Base-by-base conservation (phyloP, 139 green algal species). In the Yamagishiella unicocca region DNA sequence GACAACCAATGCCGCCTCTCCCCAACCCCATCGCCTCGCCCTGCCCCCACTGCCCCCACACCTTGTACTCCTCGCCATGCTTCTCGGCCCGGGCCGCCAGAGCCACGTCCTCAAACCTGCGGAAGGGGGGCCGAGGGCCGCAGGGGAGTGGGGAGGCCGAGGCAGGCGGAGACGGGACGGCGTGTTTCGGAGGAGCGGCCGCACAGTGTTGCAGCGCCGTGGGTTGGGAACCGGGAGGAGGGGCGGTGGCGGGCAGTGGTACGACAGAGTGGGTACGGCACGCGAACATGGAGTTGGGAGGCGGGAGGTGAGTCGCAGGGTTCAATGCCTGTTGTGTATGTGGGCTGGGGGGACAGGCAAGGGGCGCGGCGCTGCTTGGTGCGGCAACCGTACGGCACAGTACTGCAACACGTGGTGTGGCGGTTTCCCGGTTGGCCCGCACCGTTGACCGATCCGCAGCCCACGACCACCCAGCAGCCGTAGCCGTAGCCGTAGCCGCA, bases 21-120 rank as follows among this genome's bases (percentile, higher is more conserved):
- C 35, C 17, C 45, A 54, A 21, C 29, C 25, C n/a, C n/a, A 12
- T 8, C 2, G n/a, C 33, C 27, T 25, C 4, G 12, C 24, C 17
- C 2, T 31, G 12, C 35, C 31, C 45, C 12, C 8, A 10, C 45
- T 46, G 29, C 46, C 12, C 22, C 12, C 79, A 24, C n/a, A 85
- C 79, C 79, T 45, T 43, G 61, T 31, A 76, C 27, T 4, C 6
- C 1, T 46, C 79, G 29, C 22, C 61, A 8, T 9, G 17, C 17
- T 35, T 61, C 61, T 85, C 79, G 1, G 61, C 79, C 19, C 43
- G 67, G 14, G n/a, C n/a, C 4, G 7, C 6, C 40, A 85, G 79
- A 1, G 61, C 79, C 79, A 85, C 79, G 25, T 85, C 79, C 14
- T 85, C 79, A 0, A 35, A 85, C 61, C 79, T 85, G 75, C 31